Base-by-base conservation (phyloP, 2,329 filamentous ascomycete species). In the Alternaria ventricosa region DNA sequence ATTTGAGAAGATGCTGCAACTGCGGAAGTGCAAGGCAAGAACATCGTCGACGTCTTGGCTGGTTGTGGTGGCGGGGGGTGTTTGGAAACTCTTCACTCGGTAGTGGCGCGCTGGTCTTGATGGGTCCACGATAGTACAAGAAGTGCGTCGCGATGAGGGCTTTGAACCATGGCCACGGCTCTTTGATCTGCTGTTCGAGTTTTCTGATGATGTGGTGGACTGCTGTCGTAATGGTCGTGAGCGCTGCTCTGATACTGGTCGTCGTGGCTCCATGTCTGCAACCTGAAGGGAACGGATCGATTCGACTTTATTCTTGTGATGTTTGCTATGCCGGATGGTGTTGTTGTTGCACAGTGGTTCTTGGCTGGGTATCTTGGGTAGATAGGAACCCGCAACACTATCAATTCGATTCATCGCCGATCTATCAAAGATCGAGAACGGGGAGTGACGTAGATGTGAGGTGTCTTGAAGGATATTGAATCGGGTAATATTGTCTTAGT, bases 21-120 rank as follows among this genome's bases (percentile, higher is more conserved):
- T 78, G 66, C 79, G 77, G 56, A 78, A 79, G 65, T 81, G 79
- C 30, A 81, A 71, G 12, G 79, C 79, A 1, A 80, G 72, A 13
- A 79, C 78, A 56, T 80, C 78, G 64, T 81, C 79, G 46, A 80
- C 71, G 51, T 80, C 78, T 57, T 73, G 74, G 57, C 67, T 74
- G 30, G 60, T 61, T 45, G 67, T 61, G 11, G 71, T 61, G 6
- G 71, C 60, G 8, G 71, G 71, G 11, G 68, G 64, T 15, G 74
- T 70, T 49, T 78, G 73, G 5, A 74, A 75, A 57, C 75, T 80
- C 41, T 73, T 75, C 33, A 79, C 75, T 41, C 78, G 68, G 65
- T 78, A 75, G 57, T 80, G 75, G 33, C 75, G 75, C 49, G 74
- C 70, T 68, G 76, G 75, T 50, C 76, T 71, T 4, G 75, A 75